Evolutionary conservation across 2,329 filamentous ascomycete species (phyloP), one percentile per base, ranked within the genome.

Genomic region (Hortaea werneckii): DNA sequence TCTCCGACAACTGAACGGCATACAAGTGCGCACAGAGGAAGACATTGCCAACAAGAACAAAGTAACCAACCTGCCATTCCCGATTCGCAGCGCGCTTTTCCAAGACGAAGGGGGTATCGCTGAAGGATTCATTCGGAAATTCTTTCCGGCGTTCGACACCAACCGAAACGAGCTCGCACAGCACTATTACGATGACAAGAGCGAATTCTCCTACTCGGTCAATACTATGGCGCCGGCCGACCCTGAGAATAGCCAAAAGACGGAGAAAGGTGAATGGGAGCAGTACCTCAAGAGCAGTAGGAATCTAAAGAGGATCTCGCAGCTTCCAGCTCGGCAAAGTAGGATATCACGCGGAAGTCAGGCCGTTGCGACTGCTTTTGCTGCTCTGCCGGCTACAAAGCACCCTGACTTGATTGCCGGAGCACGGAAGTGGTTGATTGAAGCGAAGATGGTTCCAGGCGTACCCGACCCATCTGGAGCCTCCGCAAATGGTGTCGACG

Each of bases 261-360:
- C 58, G 54, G 56, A 71, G 32, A 60, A 60, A 52, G 70, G 80
- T 44, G 72, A 79, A 11, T 94, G 87, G 86, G 76, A 79, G 32
- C 65, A 77, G 0, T 94, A 94, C 60, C 79, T 89, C 56, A 84
- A 81, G 53, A 76, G 79, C 50, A 92, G 86, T 41, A 78, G 88
- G 28, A 94, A 94, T 58, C 72, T 94, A 11, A 75, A 76, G 52
- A 85, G 78, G 58, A 79, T 92, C 54, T 82, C 67, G 28, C 73
- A 80, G 52, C 67, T 73, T 41, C 71, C 72, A 12, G 75, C 78
- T 8, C 75, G 82, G 47, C 75, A 82, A 55, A 76, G 80, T 49
- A 81, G 88, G 37, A 66, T 82, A 4, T 82, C 80, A 58, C 75
- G 71, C 6, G 87, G 87, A 1, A 67, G 71, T 4, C 72, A 78